A percentile compares a stretch with the other conserved stretches of the same genome.
Conservation (phyloP, 1,139 yeast species). For the Scheffersomyces cryptocercus region DNA sequence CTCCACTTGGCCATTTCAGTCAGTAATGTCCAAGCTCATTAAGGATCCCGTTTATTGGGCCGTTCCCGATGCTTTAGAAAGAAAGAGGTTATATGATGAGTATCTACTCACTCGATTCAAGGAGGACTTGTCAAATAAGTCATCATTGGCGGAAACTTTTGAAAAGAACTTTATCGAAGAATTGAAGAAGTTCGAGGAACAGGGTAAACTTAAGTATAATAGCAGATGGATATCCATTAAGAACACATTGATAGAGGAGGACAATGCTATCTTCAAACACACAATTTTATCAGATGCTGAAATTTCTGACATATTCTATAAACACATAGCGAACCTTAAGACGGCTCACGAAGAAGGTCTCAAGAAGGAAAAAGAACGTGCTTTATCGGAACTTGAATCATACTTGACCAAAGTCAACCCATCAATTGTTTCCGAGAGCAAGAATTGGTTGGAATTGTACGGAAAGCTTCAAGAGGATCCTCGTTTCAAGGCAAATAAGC, state of each 20-base stretch:
- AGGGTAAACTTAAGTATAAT: conserved; percentile 48
- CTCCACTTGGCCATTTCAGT: conserved; percentile 74
- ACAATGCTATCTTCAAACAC: conserved; percentile 64
- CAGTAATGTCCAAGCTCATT: conserved; percentile 62
- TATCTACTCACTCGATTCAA: conserved; percentile 57
- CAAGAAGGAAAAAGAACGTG: conserved; percentile 41
- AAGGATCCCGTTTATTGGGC: conserved; percentile 70
- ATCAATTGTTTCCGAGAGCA: conserved; percentile 26
- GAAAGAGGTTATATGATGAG: conserved; percentile 67
- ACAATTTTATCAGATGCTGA: conserved; percentile 61
- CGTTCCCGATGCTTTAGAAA: conserved; percentile 57
- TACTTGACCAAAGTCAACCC: conserved; percentile 45
- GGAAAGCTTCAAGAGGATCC: conserved; percentile 42
- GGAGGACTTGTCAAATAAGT: conserved; percentile 54
- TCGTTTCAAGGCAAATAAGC: conserved; percentile 60
- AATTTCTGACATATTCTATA: conserved; percentile 52
- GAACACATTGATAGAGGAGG: conserved; percentile 50
- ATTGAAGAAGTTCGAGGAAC: conserved; percentile 34
- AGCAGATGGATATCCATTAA: conserved; percentile 70
- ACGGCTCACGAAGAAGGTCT: conserved; percentile 34
- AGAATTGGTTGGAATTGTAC: conserved; percentile 50
- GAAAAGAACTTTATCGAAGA: conserved; percentile 53
- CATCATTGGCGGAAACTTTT: conserved; percentile 55
- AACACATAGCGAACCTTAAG: conserved; percentile 46
- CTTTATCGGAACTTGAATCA: conserved; percentile 51